A percentile compares a stretch with the other conserved stretches of the same genome.
phyloP scores from a whole-genome alignment of 345 rosid genomes.

The Aethionema arabicum region DNA sequence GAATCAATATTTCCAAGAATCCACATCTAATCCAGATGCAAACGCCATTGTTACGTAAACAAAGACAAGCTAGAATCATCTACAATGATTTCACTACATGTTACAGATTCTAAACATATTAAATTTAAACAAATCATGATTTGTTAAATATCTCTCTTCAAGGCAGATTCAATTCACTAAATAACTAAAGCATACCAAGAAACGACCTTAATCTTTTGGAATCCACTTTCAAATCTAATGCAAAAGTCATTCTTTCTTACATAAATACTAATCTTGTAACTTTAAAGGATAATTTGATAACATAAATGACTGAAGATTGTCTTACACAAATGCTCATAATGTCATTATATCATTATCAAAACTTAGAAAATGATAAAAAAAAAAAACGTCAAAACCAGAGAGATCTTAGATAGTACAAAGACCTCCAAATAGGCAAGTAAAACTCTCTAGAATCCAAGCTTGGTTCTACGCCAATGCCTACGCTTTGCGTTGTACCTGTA shows the following conservation, averaged over 20 bases:
- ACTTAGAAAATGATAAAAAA: neutral
- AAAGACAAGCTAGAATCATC: no score
- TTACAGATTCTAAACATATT: no score
- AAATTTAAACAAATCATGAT: no score
- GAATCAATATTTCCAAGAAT: no score
- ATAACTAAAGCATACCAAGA: no score
- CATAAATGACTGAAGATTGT: constrained; percentile 7
- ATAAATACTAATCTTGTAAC: neutral
- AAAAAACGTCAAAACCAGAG: neutral
- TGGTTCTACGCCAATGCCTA: constrained; percentile 72
- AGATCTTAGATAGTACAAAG: neutral
- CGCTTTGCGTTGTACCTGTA: constrained; percentile 66
- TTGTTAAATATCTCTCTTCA: no score
- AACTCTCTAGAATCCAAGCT: constrained; percentile 43
- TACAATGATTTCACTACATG: no score
- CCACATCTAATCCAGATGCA: no score
- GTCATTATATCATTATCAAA: constrained; percentile 3
- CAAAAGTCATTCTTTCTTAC: neutral
- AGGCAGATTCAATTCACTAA: no score
- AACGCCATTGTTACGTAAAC: no score
- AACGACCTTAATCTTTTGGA: neutral
- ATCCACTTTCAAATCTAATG: neutral
- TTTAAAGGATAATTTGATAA: neutral
- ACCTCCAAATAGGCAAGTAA: neutral
- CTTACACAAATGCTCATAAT: constrained; percentile 26